These are phyloP conservation scores for Elongisporangium anandrum DNA, from an alignment of 352 stramenopile species.

Conservation along the genomic window DNA sequence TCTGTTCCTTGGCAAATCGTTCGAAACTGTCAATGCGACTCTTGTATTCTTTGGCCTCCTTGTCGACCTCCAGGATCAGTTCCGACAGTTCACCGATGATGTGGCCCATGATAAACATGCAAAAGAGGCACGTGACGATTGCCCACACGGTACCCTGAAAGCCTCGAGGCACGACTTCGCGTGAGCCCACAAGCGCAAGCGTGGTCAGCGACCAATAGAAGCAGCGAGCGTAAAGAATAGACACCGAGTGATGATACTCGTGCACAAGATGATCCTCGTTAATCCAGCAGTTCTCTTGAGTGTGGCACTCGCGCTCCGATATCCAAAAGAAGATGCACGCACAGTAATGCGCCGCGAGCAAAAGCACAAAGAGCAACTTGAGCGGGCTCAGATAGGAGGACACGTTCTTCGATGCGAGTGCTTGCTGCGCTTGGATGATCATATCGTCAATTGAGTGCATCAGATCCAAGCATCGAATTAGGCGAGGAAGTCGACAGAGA, in stretches of 20 bases:
- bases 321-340: constrained; percentile 71
- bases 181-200: constrained; percentile 49
- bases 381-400: constrained; percentile 62
- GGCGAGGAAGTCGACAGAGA: constrained; percentile 47
- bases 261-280: constrained; percentile 54
- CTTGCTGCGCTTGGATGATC: constrained; percentile 68
- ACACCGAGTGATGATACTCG: constrained; percentile 42
- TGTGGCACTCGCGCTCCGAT: constrained; percentile 48
- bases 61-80: constrained; percentile 69
- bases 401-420: constrained; percentile 59
- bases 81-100: constrained; percentile 72
- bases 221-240: constrained; percentile 49
- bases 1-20: constrained; percentile 59
- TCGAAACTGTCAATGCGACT: constrained; percentile 70
- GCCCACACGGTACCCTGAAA: constrained; percentile 53
- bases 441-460: constrained; percentile 56
- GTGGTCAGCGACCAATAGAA: constrained; percentile 78
- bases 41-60: constrained; percentile 71
- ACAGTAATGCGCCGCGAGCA: constrained; percentile 55
- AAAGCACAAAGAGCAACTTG: constrained; percentile 69
- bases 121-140: constrained; percentile 46
- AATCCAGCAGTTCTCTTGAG: constrained; percentile 50
- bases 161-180: constrained; percentile 45
- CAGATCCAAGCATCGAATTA: constrained; percentile 48
- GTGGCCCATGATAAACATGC: constrained; percentile 72